Evolutionary conservation across 2,329 filamentous ascomycete genomes (phyloP), one percentile per base, ranked within the genome.

Genomic region (Aspergillus transmontanensis): DNA sequence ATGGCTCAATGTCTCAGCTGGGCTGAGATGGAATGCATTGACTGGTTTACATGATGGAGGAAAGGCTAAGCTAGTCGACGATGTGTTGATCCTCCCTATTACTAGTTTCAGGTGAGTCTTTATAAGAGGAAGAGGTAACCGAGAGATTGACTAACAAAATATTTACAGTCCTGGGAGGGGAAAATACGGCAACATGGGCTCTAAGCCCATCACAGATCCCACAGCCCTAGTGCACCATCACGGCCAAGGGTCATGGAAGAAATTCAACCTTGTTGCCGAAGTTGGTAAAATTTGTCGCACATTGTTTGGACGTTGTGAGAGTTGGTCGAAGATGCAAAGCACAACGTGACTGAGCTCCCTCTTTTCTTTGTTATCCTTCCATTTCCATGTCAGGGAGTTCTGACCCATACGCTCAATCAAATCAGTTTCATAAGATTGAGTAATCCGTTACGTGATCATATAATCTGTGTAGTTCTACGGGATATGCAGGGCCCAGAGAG

Each of bases 41-140:
- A 71, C 75, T 2, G 73, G 75, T 12, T 34, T 73, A 5, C 28
- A 64, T 14, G 75, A 77, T 58, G 71, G 67, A 3, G 75, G 75
- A 0, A 60, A 36, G 34, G 74, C 69, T 50, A 77, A 76, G 50
- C 46, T 71, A 9, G 70, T 75, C 2, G 72, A 70, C 6, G 74
- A 76, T 59, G 71, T 75, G 11, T 56, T 77, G 46, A 68, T 77
- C n/a, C 65, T 77, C 5, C 73, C 75, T 0, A 77, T 77, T 46
- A 76, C 75, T 1, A 74, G 71, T 4, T 77, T 77, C 55, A 75
- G 73, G 73, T 75, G 68, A 43, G 63, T 50, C 6, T 16, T 9
- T 19, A 34, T 28, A 53, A 45, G 60, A 21, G 56, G 23, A 23
- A 23, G 23, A 23, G 23, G 23, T 23, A 23, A 28, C 10, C 19